Base-by-base conservation (phyloP, 495 filamentous ascomycete species). In the Bacidia gigantensis region DNA sequence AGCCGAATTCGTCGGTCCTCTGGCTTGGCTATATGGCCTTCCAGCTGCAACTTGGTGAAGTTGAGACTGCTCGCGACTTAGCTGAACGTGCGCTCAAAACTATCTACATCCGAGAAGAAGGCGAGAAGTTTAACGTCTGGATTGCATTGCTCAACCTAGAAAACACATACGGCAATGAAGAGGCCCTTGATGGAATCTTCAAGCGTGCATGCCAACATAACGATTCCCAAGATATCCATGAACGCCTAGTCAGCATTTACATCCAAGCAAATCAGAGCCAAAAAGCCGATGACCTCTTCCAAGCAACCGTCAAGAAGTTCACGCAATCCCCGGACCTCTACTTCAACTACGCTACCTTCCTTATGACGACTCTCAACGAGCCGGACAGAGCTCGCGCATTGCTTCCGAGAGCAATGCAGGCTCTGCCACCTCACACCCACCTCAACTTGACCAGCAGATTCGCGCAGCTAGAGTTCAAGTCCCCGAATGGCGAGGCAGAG, bases 11-110 rank as follows among this genome's bases (percentile, higher is more conserved):
- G 7, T 93, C 92, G 1, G 68, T 81, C 43, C 72, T 97, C 22
- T 98, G 92, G 92, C 83, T 94, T 47, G 76, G 83, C 56, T 98
- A 96, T 69, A 94, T 97, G 84, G 89, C 89, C 20, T 95, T 95
- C 72, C 87, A 97, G 67, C 79, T 96, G 61, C 83, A 95, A 64
- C 73, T 94, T 49, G 85, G 84, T 65, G 92, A 97, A 61, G 68
- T 90, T 24, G 77, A 79, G 38, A 89, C 84, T 64, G 88, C 92
- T 7, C 79, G 92, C 46, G 80, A 89, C 51, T 81, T 95, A 56
- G 89, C 86, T 22, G 84, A 95, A 65, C 83, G 92, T 53, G 92
- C 92, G 11, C 72, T 96, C 51, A 80, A 82, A 58, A 89, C 82
- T 10, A 97, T 97, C 63, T 81, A 83, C 65, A 87, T 90, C 58